phyloP scores from a whole-genome alignment of 768 basidiomycete species.

The Gloeophyllum trabeum region DNA sequence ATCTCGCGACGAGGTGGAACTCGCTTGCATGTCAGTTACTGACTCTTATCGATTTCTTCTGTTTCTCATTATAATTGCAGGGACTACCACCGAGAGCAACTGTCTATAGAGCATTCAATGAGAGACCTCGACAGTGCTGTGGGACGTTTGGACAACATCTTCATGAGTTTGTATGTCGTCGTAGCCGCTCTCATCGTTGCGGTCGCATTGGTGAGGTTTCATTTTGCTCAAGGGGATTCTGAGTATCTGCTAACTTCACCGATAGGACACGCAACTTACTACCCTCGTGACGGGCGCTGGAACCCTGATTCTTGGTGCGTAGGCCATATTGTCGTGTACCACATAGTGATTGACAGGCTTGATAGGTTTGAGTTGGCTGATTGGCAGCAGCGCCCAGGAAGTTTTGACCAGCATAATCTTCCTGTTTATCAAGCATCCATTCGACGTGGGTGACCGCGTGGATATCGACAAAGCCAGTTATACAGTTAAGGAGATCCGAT shows the following conservation, averaged over 20 bases:
- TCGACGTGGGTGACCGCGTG: constrained; percentile 74
- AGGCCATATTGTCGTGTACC: too few relatives aligned
- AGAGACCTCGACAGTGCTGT: constrained; percentile 85
- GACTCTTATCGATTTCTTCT: background rate
- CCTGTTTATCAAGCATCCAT: constrained; percentile 80
- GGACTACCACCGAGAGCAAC: constrained; percentile 77
- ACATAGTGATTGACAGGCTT: constrained; percentile 1
- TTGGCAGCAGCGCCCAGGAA: constrained; percentile 71
- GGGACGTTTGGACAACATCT: constrained; percentile 73
- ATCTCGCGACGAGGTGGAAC: constrained; percentile 64
- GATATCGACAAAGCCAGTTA: constrained; percentile 34
- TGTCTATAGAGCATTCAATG: constrained; percentile 81
- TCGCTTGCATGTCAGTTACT: constrained; percentile 46
- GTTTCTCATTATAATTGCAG: constrained; percentile 21
- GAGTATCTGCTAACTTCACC: constrained; percentile 5
- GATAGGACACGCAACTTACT: constrained; percentile 62
- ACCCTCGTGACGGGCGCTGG: constrained; percentile 73
- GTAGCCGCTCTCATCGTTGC: constrained; percentile 71
- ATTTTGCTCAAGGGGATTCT: constrained; percentile 1
- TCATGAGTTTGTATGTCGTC: constrained; percentile 71
- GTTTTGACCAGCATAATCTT: constrained; percentile 83
- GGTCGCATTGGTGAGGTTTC: constrained; percentile 52
- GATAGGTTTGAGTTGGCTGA: constrained; percentile 79
- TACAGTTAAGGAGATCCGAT: constrained; percentile 80
- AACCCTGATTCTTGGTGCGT: constrained; percentile 38